phyloP scores from a whole-genome alignment of 169 alveolate genomes.

The Plasmodium gaboni region DNA sequence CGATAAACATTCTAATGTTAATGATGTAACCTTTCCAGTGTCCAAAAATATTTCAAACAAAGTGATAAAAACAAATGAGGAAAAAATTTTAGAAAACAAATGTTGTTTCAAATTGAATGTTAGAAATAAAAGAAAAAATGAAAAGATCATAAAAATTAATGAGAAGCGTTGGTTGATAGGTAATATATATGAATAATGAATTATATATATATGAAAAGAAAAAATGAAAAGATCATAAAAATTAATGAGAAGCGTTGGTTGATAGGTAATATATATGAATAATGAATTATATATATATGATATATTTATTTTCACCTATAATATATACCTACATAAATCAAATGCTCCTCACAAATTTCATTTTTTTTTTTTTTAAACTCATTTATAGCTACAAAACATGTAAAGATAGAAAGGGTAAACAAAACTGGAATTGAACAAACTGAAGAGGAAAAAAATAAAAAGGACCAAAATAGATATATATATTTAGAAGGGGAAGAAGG shows the following conservation, averaged over 20 bases:
- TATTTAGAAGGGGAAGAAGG: conserved; percentile 72
- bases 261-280: conserved; percentile 16
- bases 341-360: no score
- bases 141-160: conserved; percentile 46
- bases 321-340: neutral
- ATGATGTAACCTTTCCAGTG: conserved; percentile 28
- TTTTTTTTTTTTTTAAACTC: neutral
- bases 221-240: conserved; percentile 60
- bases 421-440: conserved; percentile 19
- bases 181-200: neutral
- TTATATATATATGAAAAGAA: conserved; percentile 28
- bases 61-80: conserved; percentile 61
- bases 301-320: neutral
- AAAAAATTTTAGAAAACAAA: conserved; percentile 29
- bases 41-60: conserved; percentile 52
- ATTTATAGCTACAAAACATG: conserved; percentile 51
- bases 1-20: conserved; percentile 10
- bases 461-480: conserved; percentile 14
- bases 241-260: conserved; percentile 63
- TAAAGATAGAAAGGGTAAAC: conserved; percentile 43
- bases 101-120: conserved; percentile 14
- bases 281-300: neutral
- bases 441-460: conserved; percentile 34
- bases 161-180: conserved; percentile 68
- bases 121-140: conserved; percentile 73